These are phyloP conservation scores for Melocanna baccifera DNA, from an alignment of 176 grass and related monocot species.

Conservation along the genomic window DNA sequence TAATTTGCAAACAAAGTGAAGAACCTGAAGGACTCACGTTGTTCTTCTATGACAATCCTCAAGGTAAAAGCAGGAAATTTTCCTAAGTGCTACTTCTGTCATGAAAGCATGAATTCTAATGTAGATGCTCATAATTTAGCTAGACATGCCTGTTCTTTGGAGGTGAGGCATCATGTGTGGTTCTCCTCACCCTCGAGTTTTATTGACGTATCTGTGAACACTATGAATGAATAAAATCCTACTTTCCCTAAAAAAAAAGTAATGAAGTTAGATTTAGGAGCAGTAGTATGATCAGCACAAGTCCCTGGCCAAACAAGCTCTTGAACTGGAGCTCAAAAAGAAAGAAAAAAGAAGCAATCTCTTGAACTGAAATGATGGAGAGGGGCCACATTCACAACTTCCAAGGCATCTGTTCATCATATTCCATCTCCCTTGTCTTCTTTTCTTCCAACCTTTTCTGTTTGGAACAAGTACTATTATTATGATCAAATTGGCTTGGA, in stretches of 20 bases:
- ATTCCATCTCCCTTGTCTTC: conserved; percentile 18
- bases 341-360: background rate
- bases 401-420: conserved; percentile 35
- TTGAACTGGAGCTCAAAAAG: background rate
- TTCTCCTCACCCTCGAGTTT: too few relatives aligned
- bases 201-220: too few relatives aligned
- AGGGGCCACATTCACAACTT: conserved; percentile 42
- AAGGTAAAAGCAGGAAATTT: too few relatives aligned
- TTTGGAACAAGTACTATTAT: conserved; percentile 15
- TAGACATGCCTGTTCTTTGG: too few relatives aligned
- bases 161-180: too few relatives aligned
- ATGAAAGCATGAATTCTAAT: too few relatives aligned
- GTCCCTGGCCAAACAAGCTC: background rate
- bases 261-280: background rate
- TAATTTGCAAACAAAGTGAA: background rate
- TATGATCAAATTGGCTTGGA: conserved; percentile 26
- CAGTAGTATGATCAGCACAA: background rate
- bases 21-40: too few relatives aligned
- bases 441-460: conserved; percentile 29
- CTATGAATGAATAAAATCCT: too few relatives aligned
- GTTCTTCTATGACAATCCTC: too few relatives aligned
- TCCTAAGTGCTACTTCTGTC: too few relatives aligned
- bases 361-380: conserved; percentile 35
- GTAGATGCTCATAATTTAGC: too few relatives aligned
- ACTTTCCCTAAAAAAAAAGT: too few relatives aligned